Conservation (phyloP, 805 yeast genomes). For the Limtongia smithiae region DNA sequence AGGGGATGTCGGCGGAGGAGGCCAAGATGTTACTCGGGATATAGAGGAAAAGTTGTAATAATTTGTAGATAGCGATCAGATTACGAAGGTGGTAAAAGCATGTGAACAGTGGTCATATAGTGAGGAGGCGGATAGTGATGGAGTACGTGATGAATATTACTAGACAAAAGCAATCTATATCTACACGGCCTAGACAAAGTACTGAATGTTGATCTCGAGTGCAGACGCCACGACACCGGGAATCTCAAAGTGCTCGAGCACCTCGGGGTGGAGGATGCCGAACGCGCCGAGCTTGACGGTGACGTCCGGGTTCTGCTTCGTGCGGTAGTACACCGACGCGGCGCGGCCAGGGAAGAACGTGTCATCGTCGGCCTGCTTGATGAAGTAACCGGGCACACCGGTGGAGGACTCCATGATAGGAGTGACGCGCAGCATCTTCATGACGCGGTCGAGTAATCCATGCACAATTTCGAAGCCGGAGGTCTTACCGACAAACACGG, state of each 20-base stretch:
- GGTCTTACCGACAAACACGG: conserved; percentile 88
- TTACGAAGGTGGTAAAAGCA: no score
- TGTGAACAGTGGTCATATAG: no score
- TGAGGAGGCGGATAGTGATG: no score
- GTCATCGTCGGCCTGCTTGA: conserved; percentile 35
- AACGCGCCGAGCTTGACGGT: conserved; percentile 59
- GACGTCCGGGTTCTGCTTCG: conserved; percentile 41
- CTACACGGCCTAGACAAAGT: conserved; percentile 54
- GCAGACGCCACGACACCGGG: conserved; percentile 83
- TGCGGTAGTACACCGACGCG: conserved; percentile 77
- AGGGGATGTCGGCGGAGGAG: conserved; percentile 21
- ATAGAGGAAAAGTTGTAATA: neutral
- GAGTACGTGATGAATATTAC: no score
- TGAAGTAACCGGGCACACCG: conserved; percentile 23
- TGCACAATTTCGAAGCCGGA: conserved; percentile 94
- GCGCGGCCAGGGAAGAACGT: conserved; percentile 98
- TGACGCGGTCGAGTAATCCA: conserved; percentile 88
- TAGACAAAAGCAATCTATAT: neutral
- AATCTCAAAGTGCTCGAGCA: conserved; percentile 76
- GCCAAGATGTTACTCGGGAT: conserved; percentile 22
- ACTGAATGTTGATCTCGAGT: conserved; percentile 86
- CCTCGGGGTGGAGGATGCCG: conserved; percentile 96
- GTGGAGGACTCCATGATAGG: conserved; percentile 37
- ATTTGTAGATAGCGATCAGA: no score
- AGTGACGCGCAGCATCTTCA: conserved; percentile 88